A percentile compares a stretch with the other conserved stretches of the same genome.
These are phyloP conservation scores for Nakataea oryzae DNA, from an alignment of 2,329 filamentous ascomycete species.

Conservation along the genomic window DNA sequence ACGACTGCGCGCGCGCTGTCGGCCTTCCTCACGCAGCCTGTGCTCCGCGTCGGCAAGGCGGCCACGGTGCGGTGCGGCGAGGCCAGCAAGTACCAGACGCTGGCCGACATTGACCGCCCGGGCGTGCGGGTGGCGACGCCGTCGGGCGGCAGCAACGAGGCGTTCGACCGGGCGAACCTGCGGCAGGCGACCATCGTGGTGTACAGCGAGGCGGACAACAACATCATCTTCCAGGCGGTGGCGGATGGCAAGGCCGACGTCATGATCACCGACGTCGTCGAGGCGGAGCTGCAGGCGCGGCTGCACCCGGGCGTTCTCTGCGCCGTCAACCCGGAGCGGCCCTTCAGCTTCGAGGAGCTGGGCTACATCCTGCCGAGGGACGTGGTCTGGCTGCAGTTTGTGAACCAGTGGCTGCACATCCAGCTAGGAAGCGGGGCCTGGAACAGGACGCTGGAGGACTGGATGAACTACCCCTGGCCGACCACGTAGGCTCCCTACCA, in stretches of 20 bases:
- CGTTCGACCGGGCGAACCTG: conserved; percentile 1
- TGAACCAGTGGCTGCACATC: conserved; percentile 2
- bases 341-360: conserved; percentile 3
- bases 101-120: background rate
- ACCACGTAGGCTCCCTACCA: background rate
- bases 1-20: background rate
- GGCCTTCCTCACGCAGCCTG: background rate
- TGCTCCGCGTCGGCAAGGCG: conserved; percentile 1
- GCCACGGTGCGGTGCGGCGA: conserved; percentile 1
- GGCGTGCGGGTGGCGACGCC: conserved; percentile 2
- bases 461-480: conserved; percentile 2
- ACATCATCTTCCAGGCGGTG: conserved; percentile 3
- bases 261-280: conserved; percentile 10
- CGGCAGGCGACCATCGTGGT: background rate
- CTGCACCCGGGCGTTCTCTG: conserved; percentile 3
- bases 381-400: conserved; percentile 1
- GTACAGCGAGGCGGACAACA: conserved; percentile 2
- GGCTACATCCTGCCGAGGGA: conserved; percentile 2
- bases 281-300: conserved; percentile 23
- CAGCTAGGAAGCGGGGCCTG: conserved; percentile 1
- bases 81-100: background rate
- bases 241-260: conserved; percentile 1
- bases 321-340: conserved; percentile 1
- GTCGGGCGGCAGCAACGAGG: conserved; percentile 2
- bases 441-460: background rate